These are phyloP conservation scores for Epichloe elymi DNA, from an alignment of 2,329 filamentous ascomycete genomes.

Conservation along the genomic window DNA sequence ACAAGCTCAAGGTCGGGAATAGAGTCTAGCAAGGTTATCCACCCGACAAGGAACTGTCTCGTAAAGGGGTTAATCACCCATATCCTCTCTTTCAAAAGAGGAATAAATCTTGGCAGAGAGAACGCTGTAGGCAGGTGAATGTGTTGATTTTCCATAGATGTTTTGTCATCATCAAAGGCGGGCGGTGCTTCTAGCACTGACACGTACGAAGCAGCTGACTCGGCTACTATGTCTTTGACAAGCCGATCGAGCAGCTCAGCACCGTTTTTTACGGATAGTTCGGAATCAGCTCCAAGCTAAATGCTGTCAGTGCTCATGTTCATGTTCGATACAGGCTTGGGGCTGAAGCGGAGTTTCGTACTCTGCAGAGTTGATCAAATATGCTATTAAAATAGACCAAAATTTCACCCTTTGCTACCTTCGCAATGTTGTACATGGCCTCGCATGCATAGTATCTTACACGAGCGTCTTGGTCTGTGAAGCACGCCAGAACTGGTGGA, in stretches of 20 bases:
- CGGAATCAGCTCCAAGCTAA: slow-evolving; percentile 87
- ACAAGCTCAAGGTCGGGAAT: slow-evolving; percentile 95
- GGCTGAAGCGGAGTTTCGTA: slow-evolving; percentile 23
- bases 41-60: slow-evolving; percentile 85
- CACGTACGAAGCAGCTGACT: slow-evolving; percentile 88
- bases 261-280: slow-evolving; percentile 95
- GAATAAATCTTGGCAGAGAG: slow-evolving; percentile 81
- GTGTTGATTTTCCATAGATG: slow-evolving; percentile 30
- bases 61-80: slow-evolving; percentile 92
- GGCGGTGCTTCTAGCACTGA: slow-evolving; percentile 61
- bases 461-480: slow-evolving; percentile 92
- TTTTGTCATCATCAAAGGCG: slow-evolving; percentile 30
- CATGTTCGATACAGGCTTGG: not conserved
- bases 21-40: slow-evolving; percentile 88
- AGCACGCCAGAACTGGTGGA: slow-evolving; percentile 90
- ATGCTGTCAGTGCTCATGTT: slow-evolving; percentile 1
- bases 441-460: slow-evolving; percentile 98
- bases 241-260: slow-evolving; percentile 89
- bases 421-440: slow-evolving; percentile 99
- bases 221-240: slow-evolving; percentile 90
- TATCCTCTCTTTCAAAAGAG: slow-evolving; percentile 84
- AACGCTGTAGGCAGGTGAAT: slow-evolving; percentile 67
- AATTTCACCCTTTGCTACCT: slow-evolving; percentile 96
- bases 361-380: slow-evolving; percentile 94
- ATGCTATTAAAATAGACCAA: slow-evolving; percentile 96